Evolutionary conservation across 257 asterid species (phyloP).

Genomic region (Vinca minor): DNA sequence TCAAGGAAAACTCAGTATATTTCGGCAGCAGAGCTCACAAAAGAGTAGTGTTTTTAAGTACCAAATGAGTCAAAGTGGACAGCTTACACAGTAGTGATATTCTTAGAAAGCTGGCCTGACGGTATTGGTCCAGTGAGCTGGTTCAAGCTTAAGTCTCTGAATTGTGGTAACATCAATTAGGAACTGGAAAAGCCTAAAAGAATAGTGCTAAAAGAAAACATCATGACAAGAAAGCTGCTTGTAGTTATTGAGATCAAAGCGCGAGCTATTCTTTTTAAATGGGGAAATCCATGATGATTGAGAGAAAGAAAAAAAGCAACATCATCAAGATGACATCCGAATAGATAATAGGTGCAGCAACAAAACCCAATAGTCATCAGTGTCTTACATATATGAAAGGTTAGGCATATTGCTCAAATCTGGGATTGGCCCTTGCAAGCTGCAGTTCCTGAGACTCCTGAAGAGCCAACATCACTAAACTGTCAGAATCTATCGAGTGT

Average conservation of each 20-base stretch:
- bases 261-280: neutral
- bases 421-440: conserved; percentile 76
- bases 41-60: neutral
- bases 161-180: conserved; percentile 19
- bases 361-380: neutral
- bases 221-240: neutral
- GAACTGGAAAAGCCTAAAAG: neutral
- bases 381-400: conserved; percentile 71
- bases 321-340: neutral
- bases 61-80: conserved; percentile 1
- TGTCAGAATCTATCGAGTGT: conserved; percentile 9
- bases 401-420: conserved; percentile 55
- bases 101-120: conserved; percentile 42
- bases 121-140: conserved; percentile 73
- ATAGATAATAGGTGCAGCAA: neutral
- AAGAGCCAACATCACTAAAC: conserved; percentile 16
- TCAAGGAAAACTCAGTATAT: conserved; percentile 3
- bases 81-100: conserved; percentile 75
- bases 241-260: neutral
- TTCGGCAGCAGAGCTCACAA: neutral
- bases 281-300: neutral
- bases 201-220: neutral
- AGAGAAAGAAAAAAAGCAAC: conserved; percentile 3
- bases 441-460: conserved; percentile 99
- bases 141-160: conserved; percentile 78